Evolutionary conservation across 2,329 filamentous ascomycete genomes (phyloP).

Genomic region (Neocatenulostroma microsporum): DNA sequence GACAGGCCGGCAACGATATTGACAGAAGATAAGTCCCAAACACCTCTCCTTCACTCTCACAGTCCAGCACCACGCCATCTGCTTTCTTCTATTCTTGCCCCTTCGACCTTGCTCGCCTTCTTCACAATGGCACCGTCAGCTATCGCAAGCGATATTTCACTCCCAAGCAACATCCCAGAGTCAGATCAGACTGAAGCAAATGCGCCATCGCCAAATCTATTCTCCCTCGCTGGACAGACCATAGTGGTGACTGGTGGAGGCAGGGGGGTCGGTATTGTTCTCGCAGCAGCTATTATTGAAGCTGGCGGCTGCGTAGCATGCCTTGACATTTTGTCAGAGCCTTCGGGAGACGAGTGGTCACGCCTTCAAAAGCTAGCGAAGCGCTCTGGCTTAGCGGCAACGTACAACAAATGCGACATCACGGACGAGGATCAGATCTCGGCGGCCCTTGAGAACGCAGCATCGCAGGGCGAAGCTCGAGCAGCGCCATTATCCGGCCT

Average conservation of each 20-base stretch:
- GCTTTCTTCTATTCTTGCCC: no score
- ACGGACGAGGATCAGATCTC: conserved; percentile 9
- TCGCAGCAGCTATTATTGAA: conserved; percentile 24
- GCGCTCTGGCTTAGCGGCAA: conserved; percentile 3
- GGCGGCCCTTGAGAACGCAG: conserved; percentile 4
- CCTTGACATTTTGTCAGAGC: conserved; percentile 16
- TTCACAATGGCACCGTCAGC: conserved; percentile 18
- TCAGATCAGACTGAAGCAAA: conserved; percentile 17
- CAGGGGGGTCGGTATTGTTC: conserved; percentile 23
- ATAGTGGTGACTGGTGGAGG: conserved; percentile 25
- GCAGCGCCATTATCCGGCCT: conserved; percentile 14
- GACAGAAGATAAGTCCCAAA: no score
- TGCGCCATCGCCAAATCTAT: conserved; percentile 12
- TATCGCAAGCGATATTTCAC: conserved; percentile 19
- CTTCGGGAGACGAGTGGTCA: conserved; percentile 5
- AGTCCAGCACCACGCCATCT: no score
- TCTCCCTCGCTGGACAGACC: conserved; percentile 20
- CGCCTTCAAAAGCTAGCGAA: no score
- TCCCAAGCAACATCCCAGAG: conserved; percentile 18
- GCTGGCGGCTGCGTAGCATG: conserved; percentile 24
- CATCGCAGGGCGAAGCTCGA: conserved; percentile 2
- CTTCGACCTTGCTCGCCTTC: not conserved
- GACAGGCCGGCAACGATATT: no score
- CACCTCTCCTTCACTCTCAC: no score
- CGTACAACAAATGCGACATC: conserved; percentile 9